Percentiles rank a stretch among this genome's conserved stretches.
Conservation (phyloP, 139 green algal species). For the Spirogloea muscicola region DNA sequence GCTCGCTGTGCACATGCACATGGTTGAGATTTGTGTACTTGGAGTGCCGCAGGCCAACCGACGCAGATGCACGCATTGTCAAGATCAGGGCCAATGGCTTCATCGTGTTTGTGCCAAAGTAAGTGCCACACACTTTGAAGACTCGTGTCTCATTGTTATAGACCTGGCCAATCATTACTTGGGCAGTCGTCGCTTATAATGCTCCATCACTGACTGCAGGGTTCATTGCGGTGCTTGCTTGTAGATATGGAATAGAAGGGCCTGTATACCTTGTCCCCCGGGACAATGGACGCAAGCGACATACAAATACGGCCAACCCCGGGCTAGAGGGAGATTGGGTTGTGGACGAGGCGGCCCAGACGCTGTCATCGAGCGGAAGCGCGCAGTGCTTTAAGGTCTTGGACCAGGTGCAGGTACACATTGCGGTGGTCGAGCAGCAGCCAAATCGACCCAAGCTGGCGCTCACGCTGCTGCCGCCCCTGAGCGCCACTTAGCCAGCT, state of each 20-base stretch:
- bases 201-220: too few species aligned
- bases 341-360: slow-evolving; percentile 64
- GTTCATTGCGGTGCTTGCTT: slow-evolving; percentile 10
- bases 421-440: slow-evolving; percentile 44
- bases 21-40: slow-evolving; percentile 9
- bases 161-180: too few species aligned
- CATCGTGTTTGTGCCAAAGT: slow-evolving; percentile 92
- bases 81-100: slow-evolving; percentile 77
- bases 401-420: slow-evolving; percentile 45
- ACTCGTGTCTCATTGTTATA: too few species aligned
- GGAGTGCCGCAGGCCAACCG: slow-evolving; percentile 31
- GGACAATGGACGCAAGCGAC: slow-evolving; percentile 36
- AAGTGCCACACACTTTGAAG: not conserved
- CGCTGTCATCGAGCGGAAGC: slow-evolving; percentile 30
- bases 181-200: too few species aligned
- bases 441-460: slow-evolving; percentile 36
- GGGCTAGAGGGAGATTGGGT: slow-evolving; percentile 4
- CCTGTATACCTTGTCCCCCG: slow-evolving; percentile 64
- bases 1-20: too few species aligned
- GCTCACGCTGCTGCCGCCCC: slow-evolving; percentile 12
- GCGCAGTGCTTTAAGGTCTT: slow-evolving; percentile 36
- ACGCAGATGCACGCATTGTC: slow-evolving; percentile 74
- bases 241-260: slow-evolving; percentile 89
- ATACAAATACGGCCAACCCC: slow-evolving; percentile 5
- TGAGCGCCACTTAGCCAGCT: too few species aligned